Base-by-base conservation (phyloP, 2,329 filamentous ascomycete genomes). In the Emmonsiellopsis sp. region DNA sequence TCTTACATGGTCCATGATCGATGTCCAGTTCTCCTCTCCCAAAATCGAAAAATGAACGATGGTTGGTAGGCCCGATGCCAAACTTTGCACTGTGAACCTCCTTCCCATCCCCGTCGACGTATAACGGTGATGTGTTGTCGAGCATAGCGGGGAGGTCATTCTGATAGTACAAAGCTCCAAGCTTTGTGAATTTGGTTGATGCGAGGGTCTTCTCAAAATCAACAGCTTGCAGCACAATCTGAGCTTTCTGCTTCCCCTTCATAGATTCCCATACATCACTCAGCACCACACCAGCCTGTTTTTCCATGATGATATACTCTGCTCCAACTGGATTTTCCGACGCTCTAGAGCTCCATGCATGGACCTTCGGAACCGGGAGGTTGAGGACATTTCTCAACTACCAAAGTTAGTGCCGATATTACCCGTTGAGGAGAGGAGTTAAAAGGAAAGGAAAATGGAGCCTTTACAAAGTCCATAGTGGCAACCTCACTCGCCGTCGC, bases 241-340 rank as follows among this genome's bases (percentile, higher is more conserved):
- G 56, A n/a, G 51, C 57, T 55, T 61, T 63, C 32, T 59, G 53
- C 27, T 59, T 59, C 42, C 56, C 58, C 48, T 57, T 59, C 31
- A 62, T 53, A 21, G 3, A 46, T 2, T 55, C 53, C 61, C 58
- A 64, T 44, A 61, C 52, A 50, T 62, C 53, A 2, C 45, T 56
- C 31, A 63, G 56, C 33, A 56, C 32, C 9, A 57, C 39, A 1
- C 59, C 59, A 11, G 56, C 27, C 6, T 58, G 49, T 17, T 65
- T 62, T 53, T 69, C 69, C 64, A 70, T 70, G 21, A 72, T 60
- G 39, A 73, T 65, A 46, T 67, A 71, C 58, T 71, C 68, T 42
- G 67, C 67, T 10, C 67, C 65, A 47, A 68, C 61, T 48, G 63
- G 53, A 46, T 68, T 71, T 13, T 68, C 60, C 46, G 53, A 51